Base-by-base conservation (phyloP, 768 basidiomycete species). In the Trametes cingulata region DNA sequence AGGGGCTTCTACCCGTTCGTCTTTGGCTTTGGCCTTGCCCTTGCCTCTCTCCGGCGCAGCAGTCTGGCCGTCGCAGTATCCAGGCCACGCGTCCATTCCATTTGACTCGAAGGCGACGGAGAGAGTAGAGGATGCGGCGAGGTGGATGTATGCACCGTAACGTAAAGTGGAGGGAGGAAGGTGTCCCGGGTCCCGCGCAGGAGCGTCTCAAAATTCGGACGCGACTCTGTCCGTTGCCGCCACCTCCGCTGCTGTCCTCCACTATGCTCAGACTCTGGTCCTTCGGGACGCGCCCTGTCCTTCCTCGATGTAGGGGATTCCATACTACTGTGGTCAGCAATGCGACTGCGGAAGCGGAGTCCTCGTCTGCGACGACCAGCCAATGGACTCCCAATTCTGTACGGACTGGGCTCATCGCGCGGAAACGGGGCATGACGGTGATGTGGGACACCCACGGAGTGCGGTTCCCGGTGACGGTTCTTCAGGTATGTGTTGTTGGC, bases 391-490 rank as follows among this genome's bases (percentile, higher is more conserved):
- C 95, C 47, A 79, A 82, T 61, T 94, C 93, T 7, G 82, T 90
- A 63, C 84, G 97, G 58, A 96, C 95, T 0, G 97, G 97, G 8
- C 79, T 97, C 62, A 89, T 99, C 72, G 96, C 94, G 24, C 83
- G 89, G 58, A 99, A 99, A 79, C 86, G 93, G 56, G 97, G 97
- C 45, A 98, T 98, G 97, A 90, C 92, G 10, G 84, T 84, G 14
- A 76, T 98, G 69, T 98, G 93, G 92, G 91, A 95, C 70, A 84
- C 90, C 71, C 88, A 93, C 58, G 97, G 97, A 24, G 85, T 84
- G 36, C 81, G 91, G 49, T 79, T 90, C 65, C 96, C 97, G 1
- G 93, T 97, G 27, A 99, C 97, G 0, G 86, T 99, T 48, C 83
- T 99, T 40, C 95, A 98, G 82, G 96, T 94, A 65, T 50, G 56